These are phyloP conservation scores for Phallus indusiatus DNA, from an alignment of 768 basidiomycete genomes.

Conservation along the genomic window DNA sequence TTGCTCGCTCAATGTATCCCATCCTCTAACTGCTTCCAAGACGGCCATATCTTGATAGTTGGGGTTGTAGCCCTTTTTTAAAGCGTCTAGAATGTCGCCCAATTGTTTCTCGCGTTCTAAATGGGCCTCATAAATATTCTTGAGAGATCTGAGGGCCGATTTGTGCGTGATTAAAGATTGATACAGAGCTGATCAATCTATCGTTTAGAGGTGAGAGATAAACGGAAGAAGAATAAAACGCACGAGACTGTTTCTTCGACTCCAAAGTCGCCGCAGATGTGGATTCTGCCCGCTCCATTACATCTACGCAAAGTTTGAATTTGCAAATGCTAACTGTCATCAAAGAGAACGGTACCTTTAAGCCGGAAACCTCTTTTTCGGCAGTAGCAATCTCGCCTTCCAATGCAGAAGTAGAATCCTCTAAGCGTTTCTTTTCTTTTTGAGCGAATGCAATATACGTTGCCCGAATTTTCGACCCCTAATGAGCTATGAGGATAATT, in stretches of 20 bases:
- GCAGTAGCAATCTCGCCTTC: constrained; percentile 48
- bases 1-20: constrained; percentile 49
- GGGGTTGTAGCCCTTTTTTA: constrained; percentile 87
- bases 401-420: constrained; percentile 46
- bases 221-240: constrained; percentile 20
- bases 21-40: constrained; percentile 90
- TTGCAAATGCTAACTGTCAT: neutral
- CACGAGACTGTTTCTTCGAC: constrained; percentile 80
- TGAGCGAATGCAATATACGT: constrained; percentile 81
- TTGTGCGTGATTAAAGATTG: constrained; percentile 63
- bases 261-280: constrained; percentile 74
- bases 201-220: neutral
- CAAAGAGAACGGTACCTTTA: constrained; percentile 44
- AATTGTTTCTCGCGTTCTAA: constrained; percentile 68
- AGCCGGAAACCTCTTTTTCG: constrained; percentile 63
- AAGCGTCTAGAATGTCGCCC: constrained; percentile 70
- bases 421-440: constrained; percentile 81
- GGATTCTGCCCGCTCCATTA: constrained; percentile 70
- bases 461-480: constrained; percentile 89
- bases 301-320: constrained; percentile 35
- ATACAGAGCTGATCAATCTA: constrained; percentile 58
- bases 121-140: constrained; percentile 60
- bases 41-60: constrained; percentile 99
- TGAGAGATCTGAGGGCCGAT: constrained; percentile 66
- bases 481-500: neutral